A percentile compares a stretch with the other conserved stretches of the same genome.
Conservation (phyloP, 106 monocot species). For the Apostasia shenzhenica region DNA sequence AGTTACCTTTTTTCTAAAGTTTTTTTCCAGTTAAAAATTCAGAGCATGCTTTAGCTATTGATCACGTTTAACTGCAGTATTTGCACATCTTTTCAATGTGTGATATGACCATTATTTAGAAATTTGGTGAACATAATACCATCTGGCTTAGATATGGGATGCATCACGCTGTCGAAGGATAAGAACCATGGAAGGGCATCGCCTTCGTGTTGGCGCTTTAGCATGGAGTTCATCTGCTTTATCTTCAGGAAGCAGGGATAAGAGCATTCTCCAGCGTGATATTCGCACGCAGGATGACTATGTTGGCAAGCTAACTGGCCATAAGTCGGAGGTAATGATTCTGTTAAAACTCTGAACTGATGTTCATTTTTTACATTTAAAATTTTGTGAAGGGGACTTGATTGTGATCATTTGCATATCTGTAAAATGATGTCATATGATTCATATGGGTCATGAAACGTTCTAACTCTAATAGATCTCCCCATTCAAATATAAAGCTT, state of each 20-base stretch:
- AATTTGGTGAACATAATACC: not conserved
- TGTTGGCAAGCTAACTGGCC: conserved; percentile 77
- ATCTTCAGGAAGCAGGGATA: conserved; percentile 96
- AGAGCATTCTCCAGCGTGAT: conserved; percentile 83
- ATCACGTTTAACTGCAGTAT: too few relatives aligned
- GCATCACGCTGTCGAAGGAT: conserved; percentile 74
- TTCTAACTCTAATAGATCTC: not conserved
- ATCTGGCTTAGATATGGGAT: conserved; percentile 87
- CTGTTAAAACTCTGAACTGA: not conserved
- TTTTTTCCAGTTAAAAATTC: too few relatives aligned
- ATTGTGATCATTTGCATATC: too few relatives aligned
- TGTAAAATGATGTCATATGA: too few relatives aligned
- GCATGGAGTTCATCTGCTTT: conserved; percentile 91
- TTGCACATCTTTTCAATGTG: too few relatives aligned
- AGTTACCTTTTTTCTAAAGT: too few relatives aligned
- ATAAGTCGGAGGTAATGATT: conserved; percentile 84
- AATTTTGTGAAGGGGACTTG: not conserved
- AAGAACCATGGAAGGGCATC: conserved; percentile 89
- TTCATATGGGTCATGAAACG: not conserved
- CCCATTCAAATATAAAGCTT: not conserved
- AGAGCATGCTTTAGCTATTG: too few relatives aligned
- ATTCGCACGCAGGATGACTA: conserved; percentile 90
- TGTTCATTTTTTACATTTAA: not conserved
- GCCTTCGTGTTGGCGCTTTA: conserved; percentile 76
- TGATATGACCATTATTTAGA: too few relatives aligned